phyloP scores from a whole-genome alignment of 169 alveolate genomes.

The Cryptosporidium tyzzeri region DNA sequence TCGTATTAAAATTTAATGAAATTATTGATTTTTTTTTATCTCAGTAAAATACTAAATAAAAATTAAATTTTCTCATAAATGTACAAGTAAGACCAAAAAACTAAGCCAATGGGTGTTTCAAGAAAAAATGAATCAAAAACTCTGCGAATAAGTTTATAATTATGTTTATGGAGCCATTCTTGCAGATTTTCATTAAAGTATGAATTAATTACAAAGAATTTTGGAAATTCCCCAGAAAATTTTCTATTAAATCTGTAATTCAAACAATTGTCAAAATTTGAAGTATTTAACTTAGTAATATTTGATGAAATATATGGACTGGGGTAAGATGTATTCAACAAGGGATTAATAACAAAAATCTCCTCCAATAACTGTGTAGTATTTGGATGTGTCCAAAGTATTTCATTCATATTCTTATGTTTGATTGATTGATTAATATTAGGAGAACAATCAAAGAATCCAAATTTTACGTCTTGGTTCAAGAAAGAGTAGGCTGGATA shows the following conservation, averaged over 20 bases:
- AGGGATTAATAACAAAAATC: slow-evolving; percentile 2
- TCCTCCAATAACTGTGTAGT: neutral
- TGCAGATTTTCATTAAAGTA: slow-evolving; percentile 5
- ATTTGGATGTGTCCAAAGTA: slow-evolving; percentile 19
- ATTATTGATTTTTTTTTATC: no score
- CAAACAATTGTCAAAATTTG: slow-evolving; percentile 1
- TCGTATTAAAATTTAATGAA: neutral
- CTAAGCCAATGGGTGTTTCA: slow-evolving; percentile 30
- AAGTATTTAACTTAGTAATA: no score
- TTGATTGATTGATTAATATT: slow-evolving; percentile 9
- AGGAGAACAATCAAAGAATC: slow-evolving; percentile 80
- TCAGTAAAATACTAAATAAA: neutral
- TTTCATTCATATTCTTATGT: neutral
- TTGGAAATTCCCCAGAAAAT: slow-evolving; percentile 12
- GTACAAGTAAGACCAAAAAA: slow-evolving; percentile 19
- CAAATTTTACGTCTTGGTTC: slow-evolving; percentile 71
- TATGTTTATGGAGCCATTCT: slow-evolving; percentile 6
- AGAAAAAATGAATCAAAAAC: slow-evolving; percentile 31
- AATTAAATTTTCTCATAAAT: neutral
- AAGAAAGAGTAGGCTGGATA: slow-evolving; percentile 79
- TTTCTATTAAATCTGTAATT: slow-evolving; percentile 23
- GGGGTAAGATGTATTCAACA: neutral
- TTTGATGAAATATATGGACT: slow-evolving; percentile 11
- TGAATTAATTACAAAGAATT: slow-evolving; percentile 6
- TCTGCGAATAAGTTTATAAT: neutral